Percentiles rank a stretch among this genome's conserved stretches.
phyloP scores from a whole-genome alignment of 768 basidiomycete species.

The Lactifluus volemus region DNA sequence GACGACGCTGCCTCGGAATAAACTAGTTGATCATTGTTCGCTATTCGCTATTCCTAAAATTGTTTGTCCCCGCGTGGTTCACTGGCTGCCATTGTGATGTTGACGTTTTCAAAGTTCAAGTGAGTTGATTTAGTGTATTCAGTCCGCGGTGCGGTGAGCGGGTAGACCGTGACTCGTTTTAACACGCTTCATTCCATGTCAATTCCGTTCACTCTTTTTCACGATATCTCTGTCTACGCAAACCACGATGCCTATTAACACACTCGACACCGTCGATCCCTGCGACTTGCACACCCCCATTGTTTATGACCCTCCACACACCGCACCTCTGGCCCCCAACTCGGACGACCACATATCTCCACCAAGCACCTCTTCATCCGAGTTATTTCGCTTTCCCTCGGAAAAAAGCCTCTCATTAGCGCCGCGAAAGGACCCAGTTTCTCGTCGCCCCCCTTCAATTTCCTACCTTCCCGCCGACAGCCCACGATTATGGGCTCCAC shows the following conservation, averaged over 20 bases:
- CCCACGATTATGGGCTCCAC: slow-evolving; percentile 19
- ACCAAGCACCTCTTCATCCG: slow-evolving; percentile 24
- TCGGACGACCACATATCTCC: slow-evolving; percentile 11
- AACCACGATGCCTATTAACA: background rate
- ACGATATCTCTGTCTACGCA: background rate
- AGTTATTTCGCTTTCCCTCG: slow-evolving; percentile 9
- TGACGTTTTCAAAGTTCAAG: background rate
- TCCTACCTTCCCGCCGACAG: slow-evolving; percentile 36
- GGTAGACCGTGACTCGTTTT: too few relatives aligned
- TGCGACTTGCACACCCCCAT: slow-evolving; percentile 41
- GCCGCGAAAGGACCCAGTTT: slow-evolving; percentile 18
- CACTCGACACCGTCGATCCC: slow-evolving; percentile 24
- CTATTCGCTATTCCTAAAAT: background rate
- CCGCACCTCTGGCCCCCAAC: slow-evolving; percentile 14
- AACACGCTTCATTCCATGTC: background rate
- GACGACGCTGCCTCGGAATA: background rate
- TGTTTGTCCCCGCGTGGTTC: background rate
- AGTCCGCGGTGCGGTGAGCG: background rate
- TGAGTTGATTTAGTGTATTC: background rate
- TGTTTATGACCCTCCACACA: slow-evolving; percentile 23
- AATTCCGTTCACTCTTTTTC: background rate
- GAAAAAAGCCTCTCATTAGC: slow-evolving; percentile 20
- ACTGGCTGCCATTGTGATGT: background rate
- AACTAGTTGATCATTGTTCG: background rate
- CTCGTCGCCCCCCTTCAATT: slow-evolving; percentile 46